Conservation (phyloP, 1,284 basidiomycete species). For the Boletus chippewaensis region DNA sequence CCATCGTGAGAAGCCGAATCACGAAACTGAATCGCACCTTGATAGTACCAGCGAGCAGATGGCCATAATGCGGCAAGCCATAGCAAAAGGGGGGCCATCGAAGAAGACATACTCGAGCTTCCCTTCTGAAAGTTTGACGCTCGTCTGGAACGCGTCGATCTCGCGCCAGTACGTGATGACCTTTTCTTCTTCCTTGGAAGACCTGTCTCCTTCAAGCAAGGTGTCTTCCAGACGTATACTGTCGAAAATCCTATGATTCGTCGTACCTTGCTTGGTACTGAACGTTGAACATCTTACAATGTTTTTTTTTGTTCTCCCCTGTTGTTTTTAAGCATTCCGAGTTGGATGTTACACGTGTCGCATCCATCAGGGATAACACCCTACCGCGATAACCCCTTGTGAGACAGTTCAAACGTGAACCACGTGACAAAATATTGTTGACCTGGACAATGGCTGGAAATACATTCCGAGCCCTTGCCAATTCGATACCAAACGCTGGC, state of each 20-base stretch:
- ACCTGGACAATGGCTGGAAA: not conserved
- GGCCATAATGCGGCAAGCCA: slow-evolving; percentile 94
- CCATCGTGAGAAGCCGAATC: not conserved
- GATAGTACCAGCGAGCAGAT: slow-evolving; percentile 88
- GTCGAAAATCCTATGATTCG: too few species aligned
- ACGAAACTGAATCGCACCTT: slow-evolving; percentile 56
- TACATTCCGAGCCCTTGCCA: too few species aligned
- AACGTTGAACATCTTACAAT: too few species aligned
- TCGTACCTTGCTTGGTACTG: too few species aligned
- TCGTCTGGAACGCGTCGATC: slow-evolving; percentile 97
- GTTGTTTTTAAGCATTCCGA: too few species aligned
- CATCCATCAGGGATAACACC: not conserved
- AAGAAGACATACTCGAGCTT: slow-evolving; percentile 91
- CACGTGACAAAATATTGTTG: not conserved
- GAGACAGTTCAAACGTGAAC: not conserved
- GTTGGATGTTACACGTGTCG: too few species aligned
- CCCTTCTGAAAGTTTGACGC: slow-evolving; percentile 86
- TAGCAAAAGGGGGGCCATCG: slow-evolving; percentile 97
- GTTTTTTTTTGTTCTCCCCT: too few species aligned
- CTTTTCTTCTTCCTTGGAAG: slow-evolving; percentile 78
- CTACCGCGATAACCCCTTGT: not conserved
- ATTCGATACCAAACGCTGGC: too few species aligned
- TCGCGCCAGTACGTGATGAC: slow-evolving; percentile 91
- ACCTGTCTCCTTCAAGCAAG: too few species aligned
- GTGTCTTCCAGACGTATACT: too few species aligned